These are phyloP conservation scores for Fonsecaea pugnacius DNA, from an alignment of 2,329 filamentous ascomycete species.

Conservation along the genomic window DNA sequence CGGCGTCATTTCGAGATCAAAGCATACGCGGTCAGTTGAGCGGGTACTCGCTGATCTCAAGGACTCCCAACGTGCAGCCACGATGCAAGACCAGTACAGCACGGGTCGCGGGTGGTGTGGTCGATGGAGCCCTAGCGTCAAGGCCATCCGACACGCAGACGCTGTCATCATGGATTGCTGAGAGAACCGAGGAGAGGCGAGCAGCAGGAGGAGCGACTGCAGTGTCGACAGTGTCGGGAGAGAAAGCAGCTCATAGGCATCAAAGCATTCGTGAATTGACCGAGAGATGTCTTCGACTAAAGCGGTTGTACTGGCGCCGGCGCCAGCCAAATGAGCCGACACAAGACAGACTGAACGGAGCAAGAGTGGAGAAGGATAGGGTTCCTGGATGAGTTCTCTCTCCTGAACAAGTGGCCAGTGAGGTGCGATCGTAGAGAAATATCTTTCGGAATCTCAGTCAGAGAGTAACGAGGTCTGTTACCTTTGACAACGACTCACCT, in stretches of 20 bases:
- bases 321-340: not conserved
- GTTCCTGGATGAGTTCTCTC: constrained; percentile 1
- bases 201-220: constrained; percentile 12
- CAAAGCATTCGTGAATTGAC: constrained; percentile 6
- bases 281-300: constrained; percentile 4
- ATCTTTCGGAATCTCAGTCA: constrained; percentile 1
- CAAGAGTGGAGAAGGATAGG: constrained; percentile 12
- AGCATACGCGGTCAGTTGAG: constrained; percentile 1
- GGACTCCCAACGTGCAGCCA: constrained; percentile 5
- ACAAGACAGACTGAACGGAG: constrained; percentile 8
- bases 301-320: not conserved
- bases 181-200: not conserved
- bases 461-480: not conserved
- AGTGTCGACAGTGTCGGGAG: constrained; percentile 4
- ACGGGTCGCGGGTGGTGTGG: not conserved
- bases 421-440: constrained; percentile 4
- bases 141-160: constrained; percentile 11
- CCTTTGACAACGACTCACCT: not conserved
- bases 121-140: constrained; percentile 6
- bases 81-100: constrained; percentile 11
- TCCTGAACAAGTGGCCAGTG: constrained; percentile 11
- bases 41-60: not conserved
- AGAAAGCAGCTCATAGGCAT: constrained; percentile 12
- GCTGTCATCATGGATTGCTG: constrained; percentile 10
- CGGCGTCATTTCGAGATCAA: constrained; percentile 8